phyloP scores from a whole-genome alignment of 441 rosid genomes.

The Daphne laureola region DNA sequence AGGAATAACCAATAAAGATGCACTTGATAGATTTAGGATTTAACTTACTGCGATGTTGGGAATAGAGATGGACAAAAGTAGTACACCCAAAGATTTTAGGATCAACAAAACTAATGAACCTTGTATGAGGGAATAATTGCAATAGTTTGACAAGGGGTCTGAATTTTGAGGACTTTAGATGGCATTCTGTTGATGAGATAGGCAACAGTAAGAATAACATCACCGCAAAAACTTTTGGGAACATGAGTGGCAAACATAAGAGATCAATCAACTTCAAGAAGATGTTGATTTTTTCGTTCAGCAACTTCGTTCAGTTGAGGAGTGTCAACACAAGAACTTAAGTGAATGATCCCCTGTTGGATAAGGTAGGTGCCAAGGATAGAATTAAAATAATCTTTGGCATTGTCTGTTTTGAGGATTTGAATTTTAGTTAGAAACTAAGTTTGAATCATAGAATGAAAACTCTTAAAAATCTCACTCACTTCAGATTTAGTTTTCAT shows the following conservation, averaged over 20 bases:
- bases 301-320: background rate
- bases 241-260: conserved; percentile 7
- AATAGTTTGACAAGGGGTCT: background rate
- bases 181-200: background rate
- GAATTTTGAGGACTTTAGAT: background rate
- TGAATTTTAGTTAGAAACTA: background rate
- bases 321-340: conserved; percentile 6
- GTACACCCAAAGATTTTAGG: background rate
- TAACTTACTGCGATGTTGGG: background rate
- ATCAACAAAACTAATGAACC: background rate
- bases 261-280: background rate
- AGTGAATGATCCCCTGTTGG: background rate
- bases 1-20: no score
- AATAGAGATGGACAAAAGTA: background rate
- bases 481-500: no score
- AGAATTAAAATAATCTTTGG: background rate
- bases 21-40: no score
- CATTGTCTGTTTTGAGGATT: conserved; percentile 3
- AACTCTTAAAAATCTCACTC: background rate
- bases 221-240: background rate
- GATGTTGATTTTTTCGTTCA: background rate
- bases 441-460: conserved; percentile 8
- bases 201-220: background rate
- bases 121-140: background rate
- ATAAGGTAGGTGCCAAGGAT: background rate